Base-by-base conservation (phyloP, 306 rosid species). In the Sesbania bispinosa region DNA sequence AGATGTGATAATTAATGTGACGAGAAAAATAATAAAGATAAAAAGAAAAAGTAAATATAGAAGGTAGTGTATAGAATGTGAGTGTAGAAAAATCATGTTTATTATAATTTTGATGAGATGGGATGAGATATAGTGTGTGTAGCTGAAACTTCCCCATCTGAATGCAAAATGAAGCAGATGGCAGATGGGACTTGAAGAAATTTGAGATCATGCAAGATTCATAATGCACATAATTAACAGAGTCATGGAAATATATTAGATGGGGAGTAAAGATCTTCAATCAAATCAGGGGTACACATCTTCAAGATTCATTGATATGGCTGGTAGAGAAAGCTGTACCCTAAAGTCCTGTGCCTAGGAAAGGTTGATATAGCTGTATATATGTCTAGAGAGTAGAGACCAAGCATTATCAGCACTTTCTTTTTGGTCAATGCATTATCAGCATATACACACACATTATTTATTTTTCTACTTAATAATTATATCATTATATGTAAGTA, bases 181-280 rank as follows among this genome's bases (percentile, higher is more conserved):
- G 79, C 58, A 51, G 23, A 69, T 74, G 79, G 80, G 88, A 62
- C 79, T 64, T 59, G 62, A 38, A 35, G 45, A 48, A 81, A 66
- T 76, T 21, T 38, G 71, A 70, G 51, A 65, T 82, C 84, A 75
- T 60, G 55, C 33, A 54, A 62, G 65, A 78, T 58, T 42, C 18
- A 67, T 48, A 45, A 73, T 65, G 33, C 26, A 69, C 39, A 61
- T 24, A 51, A 11, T 63, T 50, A 48, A 2, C 35, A 42, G 61
- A 50, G 36, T 61, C 58, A 62, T 38, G 36, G 7, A 32, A 32
- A 32, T 2, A 32, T 5, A 43, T 41, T 60, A 69, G 71, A 69
- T 69, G 21, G 36, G 32, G 50, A 10, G 14, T 14, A 47, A 33
- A 26, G 54, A 69, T 55, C 75, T 67, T 42, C 73, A 41, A 69